Evolutionary conservation across 1,139 yeast genomes (phyloP).

Genomic region (Zygoascus sp.): DNA sequence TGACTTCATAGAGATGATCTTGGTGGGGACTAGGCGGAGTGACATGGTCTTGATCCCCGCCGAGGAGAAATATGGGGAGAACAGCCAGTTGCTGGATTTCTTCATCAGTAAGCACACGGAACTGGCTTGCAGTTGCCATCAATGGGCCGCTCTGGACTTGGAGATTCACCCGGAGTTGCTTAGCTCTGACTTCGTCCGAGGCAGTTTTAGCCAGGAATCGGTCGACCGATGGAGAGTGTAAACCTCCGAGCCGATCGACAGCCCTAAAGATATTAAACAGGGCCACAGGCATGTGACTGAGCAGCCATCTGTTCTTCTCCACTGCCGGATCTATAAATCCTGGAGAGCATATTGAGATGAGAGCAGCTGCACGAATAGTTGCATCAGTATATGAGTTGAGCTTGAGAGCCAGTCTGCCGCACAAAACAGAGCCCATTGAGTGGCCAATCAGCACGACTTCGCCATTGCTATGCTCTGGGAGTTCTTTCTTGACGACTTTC

Average conservation of each 20-base stretch:
- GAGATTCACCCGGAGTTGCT: constrained; percentile 69
- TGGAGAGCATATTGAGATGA: constrained; percentile 48
- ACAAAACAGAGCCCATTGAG: constrained; percentile 67
- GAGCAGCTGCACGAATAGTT: constrained; percentile 30
- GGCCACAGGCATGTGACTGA: constrained; percentile 42
- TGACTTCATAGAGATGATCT: background rate
- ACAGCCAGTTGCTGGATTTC: constrained; percentile 34
- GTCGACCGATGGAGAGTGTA: constrained; percentile 52
- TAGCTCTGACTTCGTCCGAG: constrained; percentile 43
- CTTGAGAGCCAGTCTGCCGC: constrained; percentile 48
- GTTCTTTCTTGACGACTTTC: constrained; percentile 20
- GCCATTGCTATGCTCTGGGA: constrained; percentile 26
- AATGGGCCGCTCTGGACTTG: constrained; percentile 56
- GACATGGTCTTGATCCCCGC: constrained; percentile 55
- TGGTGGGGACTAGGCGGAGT: constrained; percentile 42
- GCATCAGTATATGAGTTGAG: background rate
- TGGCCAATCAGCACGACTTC: constrained; percentile 63
- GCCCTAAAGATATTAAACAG: constrained; percentile 53
- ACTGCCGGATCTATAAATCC: constrained; percentile 42
- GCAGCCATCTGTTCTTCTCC: constrained; percentile 19
- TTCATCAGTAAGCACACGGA: constrained; percentile 40
- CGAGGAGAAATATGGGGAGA: constrained; percentile 43
- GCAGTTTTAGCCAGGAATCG: constrained; percentile 46
- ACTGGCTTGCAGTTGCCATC: constrained; percentile 50
- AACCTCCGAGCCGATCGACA: constrained; percentile 60